These are phyloP conservation scores for Leonotis leonurus DNA, from an alignment of 257 asterid genomes.

Conservation along the genomic window DNA sequence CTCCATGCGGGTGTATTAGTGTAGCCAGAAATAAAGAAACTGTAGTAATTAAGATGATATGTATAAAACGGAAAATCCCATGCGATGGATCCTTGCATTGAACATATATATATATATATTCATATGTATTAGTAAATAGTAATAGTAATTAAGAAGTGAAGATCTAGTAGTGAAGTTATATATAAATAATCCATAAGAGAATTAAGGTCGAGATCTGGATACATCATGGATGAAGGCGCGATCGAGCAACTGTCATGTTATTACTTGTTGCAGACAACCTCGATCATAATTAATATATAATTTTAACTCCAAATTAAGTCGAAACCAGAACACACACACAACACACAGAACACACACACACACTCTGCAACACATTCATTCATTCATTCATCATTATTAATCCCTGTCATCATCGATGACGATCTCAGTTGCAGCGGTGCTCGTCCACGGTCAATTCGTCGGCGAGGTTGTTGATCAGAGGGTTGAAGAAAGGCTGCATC, in stretches of 20 bases:
- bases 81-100: not conserved
- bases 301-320: no score
- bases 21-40: not conserved
- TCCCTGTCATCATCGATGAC: no score
- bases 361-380: no score
- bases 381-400: not conserved
- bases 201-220: no score
- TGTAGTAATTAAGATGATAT: no score
- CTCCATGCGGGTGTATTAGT: not conserved
- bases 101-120: not conserved
- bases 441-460: constrained; percentile 60
- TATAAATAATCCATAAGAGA: no score
- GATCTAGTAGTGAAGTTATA: no score
- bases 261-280: not conserved
- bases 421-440: constrained; percentile 26
- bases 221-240: no score
- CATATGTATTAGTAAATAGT: no score
- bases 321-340: not conserved
- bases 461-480: constrained; percentile 41
- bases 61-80: not conserved
- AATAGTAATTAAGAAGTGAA: no score
- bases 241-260: constrained; percentile 3
- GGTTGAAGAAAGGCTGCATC: constrained; percentile 53
- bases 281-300: not conserved
- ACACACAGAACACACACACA: not conserved